Evolutionary conservation across 345 rosid species (phyloP), one percentile per base, ranked within the genome.

Genomic region (Rhodamnia rubescens): DNA sequence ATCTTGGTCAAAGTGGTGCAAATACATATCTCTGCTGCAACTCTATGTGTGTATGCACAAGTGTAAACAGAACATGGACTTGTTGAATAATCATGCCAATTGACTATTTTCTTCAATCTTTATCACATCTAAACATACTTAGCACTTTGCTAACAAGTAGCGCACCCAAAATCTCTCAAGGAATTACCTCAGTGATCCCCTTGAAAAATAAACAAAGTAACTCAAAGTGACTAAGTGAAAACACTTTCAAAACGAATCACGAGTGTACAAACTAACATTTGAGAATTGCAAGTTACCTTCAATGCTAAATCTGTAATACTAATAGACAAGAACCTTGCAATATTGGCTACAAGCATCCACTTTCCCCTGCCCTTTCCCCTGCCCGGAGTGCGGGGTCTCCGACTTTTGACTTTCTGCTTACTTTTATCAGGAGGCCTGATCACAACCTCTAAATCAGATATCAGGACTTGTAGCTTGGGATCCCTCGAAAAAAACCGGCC

Each of bases 331-430:
- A 93, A 97, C 90, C 96, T 93, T 55, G 99, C 98, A 87, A 92
- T 82, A 84, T 93, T 96, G 87, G 99, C 99, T 81, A 93, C 91
- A 89, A 96, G 94, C 95, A 92, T 95, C 98, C 96, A 97, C 88
- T 94, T 96, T 87, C 98, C 99, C 89, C 96, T 87, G 88, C 99
- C 96, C 88, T 94, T 97, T 87, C 98, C 99, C 89, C 96, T 87
- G 88, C 99, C 96, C 51, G 89, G 85, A 83, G 86, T 32, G 50
- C 95, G 92, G 47, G 91, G 82, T 85, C 89, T 95, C 83, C 78
- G 93, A 84, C 88, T 88, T 90, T 90, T 96, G 53, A 90, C 54
- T 89, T 93, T 94, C 83, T 86, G 89, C 83, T 90, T 59, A 84
- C 89, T 92, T 91, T 88, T 92, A 84, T 81, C 90, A 82, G 98